These are phyloP conservation scores for Pistacia vera DNA, from an alignment of 345 rosid species.

Conservation along the genomic window DNA sequence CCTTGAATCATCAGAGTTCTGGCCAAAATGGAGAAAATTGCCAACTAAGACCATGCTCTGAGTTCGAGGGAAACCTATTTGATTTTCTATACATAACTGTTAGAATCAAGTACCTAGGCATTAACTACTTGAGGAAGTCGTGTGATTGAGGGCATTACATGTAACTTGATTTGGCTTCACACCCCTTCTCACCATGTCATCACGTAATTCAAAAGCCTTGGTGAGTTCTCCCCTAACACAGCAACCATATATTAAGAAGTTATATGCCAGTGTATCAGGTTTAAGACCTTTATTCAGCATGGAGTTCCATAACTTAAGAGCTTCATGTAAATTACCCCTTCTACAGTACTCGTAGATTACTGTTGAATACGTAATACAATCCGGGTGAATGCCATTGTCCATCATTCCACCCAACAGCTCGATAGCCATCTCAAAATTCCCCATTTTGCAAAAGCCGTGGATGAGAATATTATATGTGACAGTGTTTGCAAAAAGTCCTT, in stretches of 20 bases:
- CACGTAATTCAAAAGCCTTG: conserved; percentile 64
- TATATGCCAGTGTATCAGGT: conserved; percentile 77
- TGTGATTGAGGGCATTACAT: conserved; percentile 16
- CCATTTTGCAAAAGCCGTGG: conserved; percentile 76
- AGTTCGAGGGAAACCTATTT: neutral
- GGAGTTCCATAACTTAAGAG: conserved; percentile 65
- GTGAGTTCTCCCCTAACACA: conserved; percentile 57
- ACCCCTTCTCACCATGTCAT: conserved; percentile 72
- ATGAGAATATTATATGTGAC: conserved; percentile 76
- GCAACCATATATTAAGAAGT: conserved; percentile 66
- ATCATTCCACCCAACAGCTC: conserved; percentile 60
- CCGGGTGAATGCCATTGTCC: conserved; percentile 59
- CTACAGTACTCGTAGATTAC: conserved; percentile 68
- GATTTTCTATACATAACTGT: neutral
- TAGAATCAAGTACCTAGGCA: neutral
- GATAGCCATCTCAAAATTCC: conserved; percentile 65
- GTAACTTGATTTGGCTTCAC: conserved; percentile 36
- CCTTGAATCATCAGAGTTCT: neutral
- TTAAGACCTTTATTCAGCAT: conserved; percentile 66
- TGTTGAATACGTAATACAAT: conserved; percentile 86
- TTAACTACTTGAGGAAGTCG: conserved; percentile 15
- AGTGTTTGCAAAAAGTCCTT: conserved; percentile 66
- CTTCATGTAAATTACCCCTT: conserved; percentile 56
- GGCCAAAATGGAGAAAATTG: neutral
- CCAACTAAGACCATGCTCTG: neutral